These are phyloP conservation scores for Ceratocystis eucalypticola DNA, from an alignment of 2,329 filamentous ascomycete species.

Conservation along the genomic window DNA sequence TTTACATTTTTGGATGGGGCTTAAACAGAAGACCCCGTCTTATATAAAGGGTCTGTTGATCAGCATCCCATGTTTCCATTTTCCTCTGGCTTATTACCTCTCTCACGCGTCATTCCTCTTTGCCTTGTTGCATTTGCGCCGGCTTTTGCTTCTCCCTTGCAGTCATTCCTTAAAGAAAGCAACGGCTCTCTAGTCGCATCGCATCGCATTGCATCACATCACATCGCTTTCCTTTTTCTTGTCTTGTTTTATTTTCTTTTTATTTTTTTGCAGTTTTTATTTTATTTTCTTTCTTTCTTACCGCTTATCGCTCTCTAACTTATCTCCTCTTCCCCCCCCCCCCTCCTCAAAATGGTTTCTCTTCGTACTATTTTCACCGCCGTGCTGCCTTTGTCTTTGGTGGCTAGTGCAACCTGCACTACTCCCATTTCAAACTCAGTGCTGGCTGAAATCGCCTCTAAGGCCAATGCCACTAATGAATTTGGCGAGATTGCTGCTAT, in stretches of 20 bases:
- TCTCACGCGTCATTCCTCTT: neutral
- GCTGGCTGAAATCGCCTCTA: slow-evolving; percentile 6
- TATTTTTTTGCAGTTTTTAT: neutral
- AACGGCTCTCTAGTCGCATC: neutral
- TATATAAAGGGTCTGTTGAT: neutral
- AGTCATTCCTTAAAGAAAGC: neutral
- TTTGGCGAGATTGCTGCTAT: slow-evolving; percentile 21
- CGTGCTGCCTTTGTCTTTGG: slow-evolving; percentile 11
- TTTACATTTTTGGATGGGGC: neutral
- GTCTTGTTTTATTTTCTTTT: no score
- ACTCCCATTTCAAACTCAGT: slow-evolving; percentile 11
- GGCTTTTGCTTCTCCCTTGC: slow-evolving; percentile 4
- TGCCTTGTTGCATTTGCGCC: neutral
- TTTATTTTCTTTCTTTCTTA: neutral
- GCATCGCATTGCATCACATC: neutral
- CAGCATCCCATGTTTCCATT: neutral
- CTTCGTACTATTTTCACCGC: slow-evolving; percentile 5
- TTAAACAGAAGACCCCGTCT: neutral
- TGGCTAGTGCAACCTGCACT: slow-evolving; percentile 11
- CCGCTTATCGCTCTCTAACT: neutral
- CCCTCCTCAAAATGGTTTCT: slow-evolving; percentile 11
- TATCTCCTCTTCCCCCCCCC: neutral
- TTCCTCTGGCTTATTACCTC: neutral
- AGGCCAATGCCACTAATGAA: slow-evolving; percentile 12
- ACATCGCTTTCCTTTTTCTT: neutral